These are phyloP conservation scores for Mucor ambiguus DNA, from an alignment of 371 early-diverging fungal genomes.

Conservation along the genomic window DNA sequence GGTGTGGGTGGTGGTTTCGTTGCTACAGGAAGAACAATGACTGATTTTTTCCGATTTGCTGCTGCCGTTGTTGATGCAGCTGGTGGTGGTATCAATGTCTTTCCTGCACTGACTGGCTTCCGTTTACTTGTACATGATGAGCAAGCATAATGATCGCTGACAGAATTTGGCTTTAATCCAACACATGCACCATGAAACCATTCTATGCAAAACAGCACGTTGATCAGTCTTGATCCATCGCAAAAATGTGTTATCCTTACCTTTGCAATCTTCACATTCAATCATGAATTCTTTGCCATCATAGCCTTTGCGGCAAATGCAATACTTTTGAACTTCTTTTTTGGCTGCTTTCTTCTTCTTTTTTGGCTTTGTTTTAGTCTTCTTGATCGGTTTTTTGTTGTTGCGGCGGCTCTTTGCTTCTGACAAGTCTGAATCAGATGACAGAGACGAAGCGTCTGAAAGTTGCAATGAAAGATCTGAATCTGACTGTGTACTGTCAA, in stretches of 20 bases:
- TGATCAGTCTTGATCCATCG: neutral
- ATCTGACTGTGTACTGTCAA: slow-evolving; percentile 16
- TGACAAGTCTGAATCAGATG: slow-evolving; percentile 35
- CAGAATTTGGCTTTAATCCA: slow-evolving; percentile 54
- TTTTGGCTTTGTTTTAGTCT: slow-evolving; percentile 18
- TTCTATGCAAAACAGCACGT: slow-evolving; percentile 31
- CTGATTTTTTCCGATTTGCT: slow-evolving; percentile 8
- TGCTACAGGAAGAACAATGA: slow-evolving; percentile 9
- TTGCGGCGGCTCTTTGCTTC: neutral
- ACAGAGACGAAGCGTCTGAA: slow-evolving; percentile 46
- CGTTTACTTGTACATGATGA: slow-evolving; percentile 36
- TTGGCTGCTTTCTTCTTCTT: slow-evolving; percentile 26
- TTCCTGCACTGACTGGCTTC: slow-evolving; percentile 10
- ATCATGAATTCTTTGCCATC: slow-evolving; percentile 80
- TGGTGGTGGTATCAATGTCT: slow-evolving; percentile 12
- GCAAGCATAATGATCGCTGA: slow-evolving; percentile 56
- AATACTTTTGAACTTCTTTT: slow-evolving; percentile 40
- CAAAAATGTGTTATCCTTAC: slow-evolving; percentile 9
- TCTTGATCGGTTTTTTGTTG: slow-evolving; percentile 6
- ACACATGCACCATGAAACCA: slow-evolving; percentile 84
- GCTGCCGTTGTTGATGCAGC: neutral
- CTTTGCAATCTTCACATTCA: slow-evolving; percentile 74
- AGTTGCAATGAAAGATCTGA: slow-evolving; percentile 42
- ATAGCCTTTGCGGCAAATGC: slow-evolving; percentile 60
- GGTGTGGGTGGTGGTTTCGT: slow-evolving; percentile 6